Conservation (phyloP, 2,329 filamentous ascomycete genomes). For the Hypocreales sp. region DNA sequence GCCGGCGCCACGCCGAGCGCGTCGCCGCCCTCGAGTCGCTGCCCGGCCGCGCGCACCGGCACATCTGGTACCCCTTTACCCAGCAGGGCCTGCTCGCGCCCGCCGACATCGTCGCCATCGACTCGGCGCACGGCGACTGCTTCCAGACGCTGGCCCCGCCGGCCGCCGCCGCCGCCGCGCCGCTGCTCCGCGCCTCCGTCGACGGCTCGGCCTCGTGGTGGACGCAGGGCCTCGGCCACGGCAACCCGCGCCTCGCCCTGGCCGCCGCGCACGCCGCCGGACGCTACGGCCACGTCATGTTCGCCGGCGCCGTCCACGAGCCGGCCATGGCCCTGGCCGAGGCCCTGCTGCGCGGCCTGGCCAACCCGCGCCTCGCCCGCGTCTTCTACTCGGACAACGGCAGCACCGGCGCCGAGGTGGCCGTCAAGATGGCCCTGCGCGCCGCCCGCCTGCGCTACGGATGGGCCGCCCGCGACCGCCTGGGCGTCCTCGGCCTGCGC, state of each 20-base stretch:
- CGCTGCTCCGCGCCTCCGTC: constrained; percentile 39
- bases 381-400: constrained; percentile 78
- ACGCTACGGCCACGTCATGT: constrained; percentile 80
- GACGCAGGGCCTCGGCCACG: constrained; percentile 78
- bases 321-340: constrained; percentile 59
- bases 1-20: constrained; percentile 36
- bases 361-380: constrained; percentile 49
- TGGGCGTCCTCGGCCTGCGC: constrained; percentile 59
- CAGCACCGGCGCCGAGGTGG: constrained; percentile 72
- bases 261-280: constrained; percentile 70
- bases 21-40: constrained; percentile 45
- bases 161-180: neutral
- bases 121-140: constrained; percentile 65
- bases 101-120: constrained; percentile 55
- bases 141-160: constrained; percentile 42
- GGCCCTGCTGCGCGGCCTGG: constrained; percentile 39
- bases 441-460: constrained; percentile 51
- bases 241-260: constrained; percentile 54
- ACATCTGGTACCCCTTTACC: constrained; percentile 80
- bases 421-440: constrained; percentile 69
- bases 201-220: constrained; percentile 84
- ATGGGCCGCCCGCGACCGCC: constrained; percentile 40
- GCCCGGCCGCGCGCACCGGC: constrained; percentile 40
- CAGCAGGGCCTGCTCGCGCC: constrained; percentile 53
- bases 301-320: constrained; percentile 64